Percentiles rank a stretch among this genome's conserved stretches.
Conservation (phyloP, 176 grass and related monocot genomes). For the Carex pumila region DNA sequence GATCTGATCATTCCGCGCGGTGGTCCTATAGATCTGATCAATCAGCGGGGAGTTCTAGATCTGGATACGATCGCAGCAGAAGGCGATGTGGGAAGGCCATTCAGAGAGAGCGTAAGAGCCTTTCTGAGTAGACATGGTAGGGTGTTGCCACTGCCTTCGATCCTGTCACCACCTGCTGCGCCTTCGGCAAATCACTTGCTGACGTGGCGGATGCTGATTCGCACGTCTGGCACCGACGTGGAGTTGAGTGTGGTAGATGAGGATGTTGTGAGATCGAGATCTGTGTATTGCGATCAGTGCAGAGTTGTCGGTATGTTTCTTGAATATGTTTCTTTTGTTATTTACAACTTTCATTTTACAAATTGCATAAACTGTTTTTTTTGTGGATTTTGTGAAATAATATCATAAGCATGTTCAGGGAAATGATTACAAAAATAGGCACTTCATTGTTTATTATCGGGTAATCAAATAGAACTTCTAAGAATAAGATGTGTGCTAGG, state of each 20-base stretch:
- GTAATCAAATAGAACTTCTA: neutral
- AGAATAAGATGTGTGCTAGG: neutral
- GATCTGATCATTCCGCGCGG: conserved; percentile 14
- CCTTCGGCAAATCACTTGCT: conserved; percentile 47
- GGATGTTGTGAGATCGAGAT: conserved; percentile 81
- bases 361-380: neutral
- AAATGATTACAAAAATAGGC: neutral
- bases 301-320: conserved; percentile 83
- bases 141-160: conserved; percentile 51
- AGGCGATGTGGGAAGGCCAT: conserved; percentile 48
- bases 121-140: conserved; percentile 66
- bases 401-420: neutral
- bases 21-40: neutral
- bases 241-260: conserved; percentile 83
- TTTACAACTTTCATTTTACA: neutral
- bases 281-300: conserved; percentile 95
- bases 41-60: conserved; percentile 10
- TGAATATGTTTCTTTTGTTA: conserved; percentile 16
- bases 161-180: conserved; percentile 49
- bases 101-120: conserved; percentile 58
- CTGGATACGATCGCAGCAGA: conserved; percentile 22
- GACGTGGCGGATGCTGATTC: conserved; percentile 63
- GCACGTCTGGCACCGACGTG: conserved; percentile 31
- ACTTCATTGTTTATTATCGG: neutral
- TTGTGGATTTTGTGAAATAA: neutral